A percentile compares a stretch with the other conserved stretches of the same genome.
These are phyloP conservation scores for Magnaporthiopsis rhizophila DNA, from an alignment of 2,329 filamentous ascomycete genomes.

Conservation along the genomic window DNA sequence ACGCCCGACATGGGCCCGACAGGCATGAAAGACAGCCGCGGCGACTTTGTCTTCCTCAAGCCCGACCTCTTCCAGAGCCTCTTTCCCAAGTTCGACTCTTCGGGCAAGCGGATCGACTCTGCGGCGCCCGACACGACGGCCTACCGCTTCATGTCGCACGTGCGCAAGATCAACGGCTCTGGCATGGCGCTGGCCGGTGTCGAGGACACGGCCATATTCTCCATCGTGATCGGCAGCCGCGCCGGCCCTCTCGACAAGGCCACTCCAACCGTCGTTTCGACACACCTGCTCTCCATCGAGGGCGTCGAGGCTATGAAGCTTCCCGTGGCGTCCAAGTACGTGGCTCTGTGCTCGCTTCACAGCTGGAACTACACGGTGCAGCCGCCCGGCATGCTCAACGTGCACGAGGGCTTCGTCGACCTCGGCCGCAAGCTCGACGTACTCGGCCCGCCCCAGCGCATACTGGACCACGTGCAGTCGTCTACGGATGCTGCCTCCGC, in stretches of 20 bases:
- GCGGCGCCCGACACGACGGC: conserved; percentile 14
- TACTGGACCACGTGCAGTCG: neutral
- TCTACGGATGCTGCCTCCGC: neutral
- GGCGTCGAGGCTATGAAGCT: conserved; percentile 21
- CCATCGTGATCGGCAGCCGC: conserved; percentile 26
- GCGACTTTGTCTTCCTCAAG: conserved; percentile 23
- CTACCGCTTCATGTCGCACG: conserved; percentile 29
- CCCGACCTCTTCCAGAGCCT: conserved; percentile 19
- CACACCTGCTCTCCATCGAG: conserved; percentile 31
- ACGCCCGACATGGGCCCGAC: neutral
- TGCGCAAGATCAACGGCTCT: conserved; percentile 28
- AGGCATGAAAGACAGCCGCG: conserved; percentile 8
- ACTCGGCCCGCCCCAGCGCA: conserved; percentile 11
- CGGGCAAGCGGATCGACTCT: conserved; percentile 6
- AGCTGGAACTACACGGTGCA: conserved; percentile 32
- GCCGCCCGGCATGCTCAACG: conserved; percentile 25
- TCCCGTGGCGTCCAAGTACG: conserved; percentile 14
- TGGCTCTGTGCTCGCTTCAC: conserved; percentile 28
- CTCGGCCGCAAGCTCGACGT: conserved; percentile 16
- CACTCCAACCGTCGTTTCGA: conserved; percentile 20
- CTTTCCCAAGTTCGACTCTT: conserved; percentile 14
- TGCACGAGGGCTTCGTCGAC: conserved; percentile 22
- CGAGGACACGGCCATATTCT: conserved; percentile 25
- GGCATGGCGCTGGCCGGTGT: conserved; percentile 29
- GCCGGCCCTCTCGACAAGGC: conserved; percentile 22